Evolutionary conservation across 2,329 filamentous ascomycete genomes (phyloP).

Genomic region (Epichloe scottii): DNA sequence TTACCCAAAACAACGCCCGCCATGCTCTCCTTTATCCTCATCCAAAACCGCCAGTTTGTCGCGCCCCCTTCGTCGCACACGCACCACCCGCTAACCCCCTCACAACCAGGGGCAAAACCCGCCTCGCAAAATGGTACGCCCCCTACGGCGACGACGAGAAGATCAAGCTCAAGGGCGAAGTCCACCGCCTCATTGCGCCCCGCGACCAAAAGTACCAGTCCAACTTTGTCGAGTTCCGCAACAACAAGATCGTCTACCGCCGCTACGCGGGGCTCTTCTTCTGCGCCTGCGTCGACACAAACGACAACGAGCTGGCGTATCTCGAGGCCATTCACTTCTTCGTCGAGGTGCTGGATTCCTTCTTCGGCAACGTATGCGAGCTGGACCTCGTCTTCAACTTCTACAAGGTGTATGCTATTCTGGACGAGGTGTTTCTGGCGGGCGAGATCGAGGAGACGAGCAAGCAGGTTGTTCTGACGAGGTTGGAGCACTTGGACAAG

Average conservation of each 20-base stretch:
- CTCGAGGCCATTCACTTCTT: conserved; percentile 99
- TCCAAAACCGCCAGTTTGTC: conserved; percentile 73
- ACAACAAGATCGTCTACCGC: conserved; percentile 94
- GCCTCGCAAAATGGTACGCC: conserved; percentile 97
- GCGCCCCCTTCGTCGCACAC: neutral
- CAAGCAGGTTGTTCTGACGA: conserved; percentile 91
- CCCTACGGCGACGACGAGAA: conserved; percentile 98
- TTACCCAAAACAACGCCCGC: conserved; percentile 2
- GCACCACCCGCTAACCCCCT: neutral
- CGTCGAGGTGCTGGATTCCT: conserved; percentile 94
- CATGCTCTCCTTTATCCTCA: conserved; percentile 77
- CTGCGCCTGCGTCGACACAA: conserved; percentile 97
- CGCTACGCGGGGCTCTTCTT: conserved; percentile 98
- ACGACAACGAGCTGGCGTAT: conserved; percentile 95
- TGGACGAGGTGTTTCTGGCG: conserved; percentile 95
- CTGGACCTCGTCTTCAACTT: conserved; percentile 80
- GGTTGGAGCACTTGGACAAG: conserved; percentile 92
- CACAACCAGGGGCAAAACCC: conserved; percentile 74
- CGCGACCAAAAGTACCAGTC: conserved; percentile 99
- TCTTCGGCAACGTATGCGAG: conserved; percentile 98
- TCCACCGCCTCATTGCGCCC: conserved; percentile 93
- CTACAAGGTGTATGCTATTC: conserved; percentile 88
- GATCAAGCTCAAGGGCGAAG: conserved; percentile 97
- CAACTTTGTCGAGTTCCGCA: conserved; percentile 95
- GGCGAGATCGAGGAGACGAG: conserved; percentile 98